phyloP scores from a whole-genome alignment of 2,329 filamentous ascomycete species.

The Sordariomycetes sp. region DNA sequence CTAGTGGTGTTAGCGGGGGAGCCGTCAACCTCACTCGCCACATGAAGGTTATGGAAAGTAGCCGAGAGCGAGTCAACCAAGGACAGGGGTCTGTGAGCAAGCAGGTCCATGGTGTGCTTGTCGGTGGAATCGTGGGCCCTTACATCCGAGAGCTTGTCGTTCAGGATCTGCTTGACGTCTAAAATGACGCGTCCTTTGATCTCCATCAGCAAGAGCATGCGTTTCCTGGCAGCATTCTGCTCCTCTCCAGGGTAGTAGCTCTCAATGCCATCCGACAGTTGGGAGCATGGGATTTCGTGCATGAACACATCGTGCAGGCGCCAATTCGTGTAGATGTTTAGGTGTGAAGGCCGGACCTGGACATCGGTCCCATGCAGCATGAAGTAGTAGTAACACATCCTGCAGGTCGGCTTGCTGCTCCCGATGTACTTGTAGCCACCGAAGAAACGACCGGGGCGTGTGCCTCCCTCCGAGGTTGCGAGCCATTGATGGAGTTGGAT shows the following conservation, averaged over 20 bases:
- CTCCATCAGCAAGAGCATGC: slow-evolving; percentile 13
- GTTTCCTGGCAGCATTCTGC: slow-evolving; percentile 2
- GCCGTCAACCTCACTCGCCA: slow-evolving; percentile 12
- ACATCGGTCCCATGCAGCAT: slow-evolving; percentile 13
- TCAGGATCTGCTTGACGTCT: slow-evolving; percentile 16
- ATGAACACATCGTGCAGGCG: slow-evolving; percentile 19
- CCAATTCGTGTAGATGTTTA: slow-evolving; percentile 28
- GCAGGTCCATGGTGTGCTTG: background rate
- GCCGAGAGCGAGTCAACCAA: background rate
- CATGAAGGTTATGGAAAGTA: slow-evolving; percentile 9
- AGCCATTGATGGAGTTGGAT: slow-evolving; percentile 16
- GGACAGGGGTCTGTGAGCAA: background rate
- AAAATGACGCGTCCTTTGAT: slow-evolving; percentile 16
- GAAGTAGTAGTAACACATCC: slow-evolving; percentile 26
- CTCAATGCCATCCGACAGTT: background rate
- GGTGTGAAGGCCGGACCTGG: slow-evolving; percentile 17
- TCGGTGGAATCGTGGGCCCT: slow-evolving; percentile 20
- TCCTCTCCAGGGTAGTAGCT: background rate
- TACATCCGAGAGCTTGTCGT: slow-evolving; percentile 13
- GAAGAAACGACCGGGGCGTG: slow-evolving; percentile 16
- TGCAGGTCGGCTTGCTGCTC: slow-evolving; percentile 27
- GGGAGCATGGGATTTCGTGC: background rate
- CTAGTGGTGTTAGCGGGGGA: background rate
- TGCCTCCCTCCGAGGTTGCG: background rate
- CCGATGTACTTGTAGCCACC: slow-evolving; percentile 22